A percentile compares a stretch with the other conserved stretches of the same genome.
phyloP scores from a whole-genome alignment of 2,329 filamentous ascomycete genomes.

The Harringtonia aguacate region DNA sequence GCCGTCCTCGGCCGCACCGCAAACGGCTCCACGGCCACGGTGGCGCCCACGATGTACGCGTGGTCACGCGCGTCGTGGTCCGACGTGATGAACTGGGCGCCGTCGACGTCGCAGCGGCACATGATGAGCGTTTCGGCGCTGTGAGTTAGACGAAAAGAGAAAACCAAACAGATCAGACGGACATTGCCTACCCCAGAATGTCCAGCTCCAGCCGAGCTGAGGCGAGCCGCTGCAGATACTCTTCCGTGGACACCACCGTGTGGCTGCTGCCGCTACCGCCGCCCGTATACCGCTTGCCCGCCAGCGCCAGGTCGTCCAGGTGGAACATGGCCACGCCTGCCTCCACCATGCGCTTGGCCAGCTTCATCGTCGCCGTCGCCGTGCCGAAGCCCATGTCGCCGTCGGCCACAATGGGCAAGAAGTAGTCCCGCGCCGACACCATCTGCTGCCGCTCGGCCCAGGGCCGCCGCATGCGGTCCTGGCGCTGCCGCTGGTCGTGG shows the following conservation, averaged over 20 bases:
- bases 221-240: conserved; percentile 24
- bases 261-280: conserved; percentile 26
- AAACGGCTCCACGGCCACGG: conserved; percentile 18
- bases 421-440: conserved; percentile 26
- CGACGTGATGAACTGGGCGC: conserved; percentile 27
- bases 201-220: conserved; percentile 27
- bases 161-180: too few relatives aligned
- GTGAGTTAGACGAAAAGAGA: neutral
- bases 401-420: conserved; percentile 28
- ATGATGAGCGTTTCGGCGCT: conserved; percentile 24
- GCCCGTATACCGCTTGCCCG: conserved; percentile 32
- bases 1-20: conserved; percentile 14
- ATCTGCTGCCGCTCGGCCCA: conserved; percentile 19
- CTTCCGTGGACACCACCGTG: conserved; percentile 27
- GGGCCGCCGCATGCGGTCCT: conserved; percentile 22
- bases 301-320: conserved; percentile 29
- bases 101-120: conserved; percentile 25
- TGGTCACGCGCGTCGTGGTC: conserved; percentile 26
- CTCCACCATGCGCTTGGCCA: conserved; percentile 28
- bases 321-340: conserved; percentile 31
- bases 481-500: conserved; percentile 28
- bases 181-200: conserved; percentile 24
- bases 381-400: conserved; percentile 31
- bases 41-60: conserved; percentile 26
- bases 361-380: conserved; percentile 27